phyloP scores from a whole-genome alignment of 139 green algal species.

The Parachlorella kessleri region DNA sequence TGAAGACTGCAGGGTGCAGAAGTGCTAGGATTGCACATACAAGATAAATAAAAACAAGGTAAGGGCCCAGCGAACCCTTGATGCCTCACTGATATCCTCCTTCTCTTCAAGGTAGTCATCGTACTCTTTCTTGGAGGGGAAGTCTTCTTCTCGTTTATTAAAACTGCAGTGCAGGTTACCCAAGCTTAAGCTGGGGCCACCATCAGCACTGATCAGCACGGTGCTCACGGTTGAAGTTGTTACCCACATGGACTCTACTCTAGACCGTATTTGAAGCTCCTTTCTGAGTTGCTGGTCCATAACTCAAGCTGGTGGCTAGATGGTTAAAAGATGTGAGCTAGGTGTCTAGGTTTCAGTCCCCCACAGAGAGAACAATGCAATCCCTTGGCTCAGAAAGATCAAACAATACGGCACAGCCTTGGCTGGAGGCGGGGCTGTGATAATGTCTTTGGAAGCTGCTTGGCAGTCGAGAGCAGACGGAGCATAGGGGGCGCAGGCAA shows the following conservation, averaged over 20 bases:
- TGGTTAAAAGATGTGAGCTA: too few relatives aligned
- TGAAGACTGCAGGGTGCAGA: slow-evolving; percentile 40
- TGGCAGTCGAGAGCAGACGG: too few relatives aligned
- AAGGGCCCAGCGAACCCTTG: too few relatives aligned
- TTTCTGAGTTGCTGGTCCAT: slow-evolving; percentile 13
- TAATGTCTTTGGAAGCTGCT: too few relatives aligned
- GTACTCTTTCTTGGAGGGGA: slow-evolving; percentile 51
- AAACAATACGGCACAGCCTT: too few relatives aligned
- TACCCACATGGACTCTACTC: slow-evolving; percentile 21
- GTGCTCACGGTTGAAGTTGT: neutral
- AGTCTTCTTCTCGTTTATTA: slow-evolving; percentile 71
- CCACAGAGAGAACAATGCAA: too few relatives aligned
- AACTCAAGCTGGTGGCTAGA: too few relatives aligned
- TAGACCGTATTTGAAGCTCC: slow-evolving; percentile 18
- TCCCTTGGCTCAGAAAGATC: too few relatives aligned
- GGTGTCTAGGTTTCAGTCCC: too few relatives aligned
- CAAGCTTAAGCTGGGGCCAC: neutral
- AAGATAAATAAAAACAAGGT: neutral
- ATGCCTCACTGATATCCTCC: slow-evolving; percentile 75
- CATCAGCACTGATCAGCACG: too few relatives aligned
- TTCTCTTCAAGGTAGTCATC: slow-evolving; percentile 77
- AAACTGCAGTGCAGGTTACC: slow-evolving; percentile 44
- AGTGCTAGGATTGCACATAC: neutral
- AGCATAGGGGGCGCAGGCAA: too few relatives aligned
- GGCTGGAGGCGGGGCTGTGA: too few relatives aligned